Evolutionary conservation across 192 early-diverging fungal genomes (phyloP).

Genomic region (Nowakowskiella sp.): DNA sequence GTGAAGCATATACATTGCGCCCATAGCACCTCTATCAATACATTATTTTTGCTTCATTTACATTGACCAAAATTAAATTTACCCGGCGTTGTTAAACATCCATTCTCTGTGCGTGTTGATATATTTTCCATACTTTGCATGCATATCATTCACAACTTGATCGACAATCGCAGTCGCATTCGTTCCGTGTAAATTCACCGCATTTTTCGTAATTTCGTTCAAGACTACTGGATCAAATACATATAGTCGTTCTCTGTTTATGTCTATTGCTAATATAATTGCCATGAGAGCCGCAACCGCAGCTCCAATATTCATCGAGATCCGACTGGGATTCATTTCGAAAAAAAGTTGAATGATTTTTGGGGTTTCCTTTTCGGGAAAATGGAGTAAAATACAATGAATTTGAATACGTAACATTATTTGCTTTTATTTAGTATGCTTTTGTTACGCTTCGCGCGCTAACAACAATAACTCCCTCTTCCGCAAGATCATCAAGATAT

Average conservation of each 20-base stretch:
- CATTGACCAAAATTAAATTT: no score
- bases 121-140: conserved; percentile 27
- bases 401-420: no score
- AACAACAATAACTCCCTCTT: no score
- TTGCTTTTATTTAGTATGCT: no score
- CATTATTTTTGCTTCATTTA: neutral
- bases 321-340: no score
- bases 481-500: no score
- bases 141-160: conserved; percentile 22
- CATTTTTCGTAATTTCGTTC: conserved; percentile 23
- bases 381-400: no score
- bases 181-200: conserved; percentile 27
- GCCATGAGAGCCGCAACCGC: conserved; percentile 14
- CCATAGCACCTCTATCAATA: conserved; percentile 31
- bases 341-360: no score
- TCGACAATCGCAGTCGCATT: conserved; percentile 23
- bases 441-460: no score
- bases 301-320: no score
- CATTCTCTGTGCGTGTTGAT: conserved; percentile 31
- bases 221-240: conserved; percentile 30
- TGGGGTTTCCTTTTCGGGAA: no score
- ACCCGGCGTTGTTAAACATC: conserved; percentile 40
- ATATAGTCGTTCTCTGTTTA: conserved; percentile 22
- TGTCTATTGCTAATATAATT: conserved; percentile 30
- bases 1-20: conserved; percentile 37